phyloP scores from a whole-genome alignment of 495 filamentous ascomycete genomes.

The Hyaloscypha bicolor region DNA sequence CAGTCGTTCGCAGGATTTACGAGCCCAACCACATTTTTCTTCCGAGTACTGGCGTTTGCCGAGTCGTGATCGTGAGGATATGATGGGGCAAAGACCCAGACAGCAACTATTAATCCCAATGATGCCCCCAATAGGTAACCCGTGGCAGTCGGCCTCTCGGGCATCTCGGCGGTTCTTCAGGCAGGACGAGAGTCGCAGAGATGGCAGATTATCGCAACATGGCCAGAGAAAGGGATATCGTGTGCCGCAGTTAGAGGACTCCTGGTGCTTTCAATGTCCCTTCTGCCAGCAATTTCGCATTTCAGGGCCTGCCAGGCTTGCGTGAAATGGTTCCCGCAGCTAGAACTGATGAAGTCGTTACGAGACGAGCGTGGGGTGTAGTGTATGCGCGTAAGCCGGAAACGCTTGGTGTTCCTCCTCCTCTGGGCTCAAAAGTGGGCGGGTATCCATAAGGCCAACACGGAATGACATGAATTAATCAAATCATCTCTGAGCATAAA shows the following conservation, averaged over 20 bases:
- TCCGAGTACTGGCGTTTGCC: slow-evolving; percentile 60
- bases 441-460: background rate
- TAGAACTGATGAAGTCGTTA: background rate
- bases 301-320: slow-evolving; percentile 4
- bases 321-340: slow-evolving; percentile 6
- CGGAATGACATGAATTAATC: background rate
- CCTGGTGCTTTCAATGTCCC: background rate
- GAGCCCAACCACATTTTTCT: slow-evolving; percentile 88
- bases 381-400: slow-evolving; percentile 11
- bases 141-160: slow-evolving; percentile 84
- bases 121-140: slow-evolving; percentile 95
- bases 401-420: background rate
- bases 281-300: background rate
- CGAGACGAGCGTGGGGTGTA: slow-evolving; percentile 11
- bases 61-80: slow-evolving; percentile 87
- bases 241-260: background rate
- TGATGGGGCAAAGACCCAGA: slow-evolving; percentile 96
- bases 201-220: background rate
- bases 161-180: slow-evolving; percentile 57
- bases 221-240: background rate
- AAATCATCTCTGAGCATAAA: background rate
- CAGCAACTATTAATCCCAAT: slow-evolving; percentile 90
- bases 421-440: background rate
- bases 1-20: slow-evolving; percentile 95
- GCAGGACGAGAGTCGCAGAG: background rate